Evolutionary conservation across 352 stramenopile species (phyloP), one percentile per base, ranked within the genome.

Genomic region (Phytophthora melonis): DNA sequence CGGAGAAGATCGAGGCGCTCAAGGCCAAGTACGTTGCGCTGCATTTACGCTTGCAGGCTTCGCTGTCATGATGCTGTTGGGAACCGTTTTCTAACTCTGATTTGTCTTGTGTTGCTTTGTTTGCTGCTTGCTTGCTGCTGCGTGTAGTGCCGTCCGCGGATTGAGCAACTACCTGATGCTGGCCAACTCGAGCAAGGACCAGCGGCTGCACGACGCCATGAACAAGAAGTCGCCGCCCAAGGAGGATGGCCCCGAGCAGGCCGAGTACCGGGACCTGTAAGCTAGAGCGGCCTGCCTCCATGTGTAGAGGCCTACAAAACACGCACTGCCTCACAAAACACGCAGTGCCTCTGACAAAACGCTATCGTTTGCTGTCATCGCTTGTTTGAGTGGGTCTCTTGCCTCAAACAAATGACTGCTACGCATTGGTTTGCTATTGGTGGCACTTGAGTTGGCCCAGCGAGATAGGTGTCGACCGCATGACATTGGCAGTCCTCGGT

Each of bases 121-220:
- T 25, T 64, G 25, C 25, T 21, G 56, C 47, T 41, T 53, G 16
- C 16, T 58, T n/a, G 18, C 34, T 54, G 6, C 7, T 41, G 53
- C 53, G 25, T 58, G 7, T 58, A 95, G 89, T 64, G 89, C 89
- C 23, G 77, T 96, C 30, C 88, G 89, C 59, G 89, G 89, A 49
- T 70, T 96, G 50, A 96, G 89, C 70, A 96, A 96, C 84, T 96
- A 96, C 75, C 72, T 96, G 43, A 82, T 96, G 71, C 79, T 96
- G 78, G 89, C 89, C 58, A 96, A 96, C 72, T 93, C 89, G 43
- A 95, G 89, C 77, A 96, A 96, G 83, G 89, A 96, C 75, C 89
- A 94, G 79, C 86, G 91, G 55, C 78, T 96, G 49, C 86, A 91
- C 53, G 79, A 92, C 50, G 89, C 89, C 39, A 94, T 96, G 85